These are phyloP conservation scores for Dictyostelium intermedium DNA, from an alignment of 78 protist species.

Conservation along the genomic window DNA sequence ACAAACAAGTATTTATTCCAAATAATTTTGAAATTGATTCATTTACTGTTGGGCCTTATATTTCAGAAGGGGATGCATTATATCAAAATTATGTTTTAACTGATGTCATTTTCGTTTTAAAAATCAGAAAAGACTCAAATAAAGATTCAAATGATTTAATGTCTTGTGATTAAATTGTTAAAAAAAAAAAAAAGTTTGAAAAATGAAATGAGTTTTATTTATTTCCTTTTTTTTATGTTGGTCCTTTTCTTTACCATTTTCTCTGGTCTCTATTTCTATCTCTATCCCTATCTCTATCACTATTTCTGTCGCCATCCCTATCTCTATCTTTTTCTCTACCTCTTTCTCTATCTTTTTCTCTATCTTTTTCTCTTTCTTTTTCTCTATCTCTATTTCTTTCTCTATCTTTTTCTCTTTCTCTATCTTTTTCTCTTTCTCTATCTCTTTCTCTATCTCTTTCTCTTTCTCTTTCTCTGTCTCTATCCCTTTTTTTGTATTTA, in stretches of 20 bases:
- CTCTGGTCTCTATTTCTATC: neutral
- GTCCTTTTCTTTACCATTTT: neutral
- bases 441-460: neutral
- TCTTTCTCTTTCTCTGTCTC: neutral
- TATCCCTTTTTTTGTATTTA: neutral
- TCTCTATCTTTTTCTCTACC: neutral
- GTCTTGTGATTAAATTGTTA: neutral
- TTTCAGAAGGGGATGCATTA: constrained; percentile 70
- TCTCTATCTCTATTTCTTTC: neutral
- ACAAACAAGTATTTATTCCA: constrained; percentile 53
- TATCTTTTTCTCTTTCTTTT: neutral
- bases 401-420: neutral
- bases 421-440: neutral
- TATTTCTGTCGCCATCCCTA: neutral
- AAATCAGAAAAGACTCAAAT: neutral
- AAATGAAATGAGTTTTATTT: constrained; percentile 3
- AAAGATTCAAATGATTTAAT: neutral
- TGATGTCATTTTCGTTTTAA: constrained; percentile 44
- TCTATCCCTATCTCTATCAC: neutral
- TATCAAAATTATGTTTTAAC: constrained; percentile 54
- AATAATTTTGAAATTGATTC: constrained; percentile 28
- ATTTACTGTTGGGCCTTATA: constrained; percentile 66
- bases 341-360: neutral
- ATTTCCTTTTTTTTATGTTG: neutral
- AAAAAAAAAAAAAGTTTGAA: neutral